These are phyloP conservation scores for Chenopodium formosanum DNA, from an alignment of 148 eudicot genomes.

Conservation along the genomic window DNA sequence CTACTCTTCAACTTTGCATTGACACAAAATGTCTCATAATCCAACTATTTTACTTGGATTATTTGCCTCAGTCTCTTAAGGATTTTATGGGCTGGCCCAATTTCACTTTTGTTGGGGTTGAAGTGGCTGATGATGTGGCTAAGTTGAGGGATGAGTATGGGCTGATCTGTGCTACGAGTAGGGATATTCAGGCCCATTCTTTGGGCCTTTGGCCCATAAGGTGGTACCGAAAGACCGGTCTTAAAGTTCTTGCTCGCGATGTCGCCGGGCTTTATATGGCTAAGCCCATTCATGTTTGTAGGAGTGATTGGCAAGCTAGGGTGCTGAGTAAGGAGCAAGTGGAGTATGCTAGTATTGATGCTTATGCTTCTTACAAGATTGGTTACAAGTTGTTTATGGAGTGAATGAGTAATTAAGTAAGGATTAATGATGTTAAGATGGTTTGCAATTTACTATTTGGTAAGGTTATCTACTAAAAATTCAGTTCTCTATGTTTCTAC, in stretches of 20 bases:
- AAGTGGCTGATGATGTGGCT: constrained; percentile 45
- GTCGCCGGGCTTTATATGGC: constrained; percentile 41
- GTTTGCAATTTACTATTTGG: neutral
- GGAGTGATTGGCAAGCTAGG: constrained; percentile 71
- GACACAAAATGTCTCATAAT: constrained; percentile 53
- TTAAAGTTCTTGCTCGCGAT: constrained; percentile 53
- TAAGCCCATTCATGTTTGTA: constrained; percentile 58
- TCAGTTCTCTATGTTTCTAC: too few relatives aligned
- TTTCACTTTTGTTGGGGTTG: constrained; percentile 58
- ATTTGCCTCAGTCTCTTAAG: constrained; percentile 46
- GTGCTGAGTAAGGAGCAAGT: constrained; percentile 45
- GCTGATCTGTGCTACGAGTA: constrained; percentile 26
- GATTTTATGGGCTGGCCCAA: constrained; percentile 36
- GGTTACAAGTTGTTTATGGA: constrained; percentile 31
- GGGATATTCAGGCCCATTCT: constrained; percentile 34
- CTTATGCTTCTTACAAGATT: constrained; percentile 62
- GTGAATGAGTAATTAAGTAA: neutral
- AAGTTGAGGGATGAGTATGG: constrained; percentile 64
- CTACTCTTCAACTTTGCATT: constrained; percentile 67
- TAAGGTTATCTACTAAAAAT: too few relatives aligned
- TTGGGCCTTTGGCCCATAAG: constrained; percentile 28
- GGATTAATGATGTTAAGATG: neutral
- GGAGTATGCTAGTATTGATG: constrained; percentile 80
- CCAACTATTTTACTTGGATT: constrained; percentile 61
- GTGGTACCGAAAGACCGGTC: constrained; percentile 41